Evolutionary conservation across 768 basidiomycete species (phyloP), one percentile per base, ranked within the genome.

Genomic region (Thelephora ganbajun): DNA sequence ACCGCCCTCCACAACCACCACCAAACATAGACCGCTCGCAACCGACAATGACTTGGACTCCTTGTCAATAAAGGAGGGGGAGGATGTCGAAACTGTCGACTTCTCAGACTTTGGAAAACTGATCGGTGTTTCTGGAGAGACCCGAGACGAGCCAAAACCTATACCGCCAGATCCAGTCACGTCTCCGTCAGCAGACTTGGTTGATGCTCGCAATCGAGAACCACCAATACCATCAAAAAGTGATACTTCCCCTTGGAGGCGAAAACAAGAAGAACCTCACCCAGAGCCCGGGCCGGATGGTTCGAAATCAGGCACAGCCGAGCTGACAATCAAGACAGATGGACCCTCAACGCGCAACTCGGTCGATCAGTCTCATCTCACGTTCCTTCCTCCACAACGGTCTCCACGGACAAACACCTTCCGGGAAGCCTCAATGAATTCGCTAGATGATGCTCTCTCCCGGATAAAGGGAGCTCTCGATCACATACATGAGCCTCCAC

Each of bases 381-480:
- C 33, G 2, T 23, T 44, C n/a, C 44, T 23, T 30, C 42, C 47
- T 4, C 42, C 51, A 13, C 51, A 51, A 44, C 56, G 57, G 19
- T 59, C 61, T 12, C 57, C 60, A 7, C 39, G 54, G 7, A 55
- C 60, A 23, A 48, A 59, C 6, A 57, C 63, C 3, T 74, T 65
- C 52, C 65, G 70, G 39, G 73, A 77, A 44, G 69, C 67, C 16
- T 63, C 72, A 26, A 85, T 88, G 77, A 80, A 84, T 2, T 74
- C 85, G 14, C 63, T 90, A 51, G 78, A 86, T 57, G 85, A 91
- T 57, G 75, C 78, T 22, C 87, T 91, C 75, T 85, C 83, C 5
- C 76, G 88, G 36, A 89, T 91, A 57, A 90, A 81, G 57, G 87
- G 84, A 30, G 88, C 80, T 12, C 57, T 91, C 48, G 73, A 77